phyloP scores from a whole-genome alignment of 805 yeast genomes.

The Yarrowia sp. region DNA sequence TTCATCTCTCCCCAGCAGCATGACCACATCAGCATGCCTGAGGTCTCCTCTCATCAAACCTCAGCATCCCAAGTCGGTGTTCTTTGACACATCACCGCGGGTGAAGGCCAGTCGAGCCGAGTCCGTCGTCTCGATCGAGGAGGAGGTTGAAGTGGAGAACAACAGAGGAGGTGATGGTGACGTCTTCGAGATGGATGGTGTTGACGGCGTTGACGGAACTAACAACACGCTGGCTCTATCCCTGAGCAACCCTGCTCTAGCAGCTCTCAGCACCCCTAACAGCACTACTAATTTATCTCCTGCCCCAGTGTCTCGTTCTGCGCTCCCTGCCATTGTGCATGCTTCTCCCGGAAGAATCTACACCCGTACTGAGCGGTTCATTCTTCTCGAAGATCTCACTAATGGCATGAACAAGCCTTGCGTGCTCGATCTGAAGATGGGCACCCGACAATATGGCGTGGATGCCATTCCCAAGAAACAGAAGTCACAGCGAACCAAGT shows the following conservation, averaged over 20 bases:
- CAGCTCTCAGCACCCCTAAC: constrained; percentile 20
- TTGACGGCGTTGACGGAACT: constrained; percentile 1
- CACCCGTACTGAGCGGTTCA: constrained; percentile 77
- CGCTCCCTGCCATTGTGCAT: constrained; percentile 45
- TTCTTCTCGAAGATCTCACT: constrained; percentile 88
- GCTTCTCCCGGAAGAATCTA: constrained; percentile 43
- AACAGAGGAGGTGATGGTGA: constrained; percentile 16
- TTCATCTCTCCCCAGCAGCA: constrained; percentile 18
- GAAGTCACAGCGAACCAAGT: constrained; percentile 79
- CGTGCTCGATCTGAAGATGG: constrained; percentile 95
- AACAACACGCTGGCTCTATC: constrained; percentile 6
- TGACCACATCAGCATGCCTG: constrained; percentile 10
- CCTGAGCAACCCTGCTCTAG: constrained; percentile 24
- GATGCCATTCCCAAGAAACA: constrained; percentile 79
- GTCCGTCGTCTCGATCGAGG: constrained; percentile 20
- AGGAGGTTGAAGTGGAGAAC: constrained; percentile 35
- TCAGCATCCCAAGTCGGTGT: constrained; percentile 17
- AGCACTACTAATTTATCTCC: constrained; percentile 30
- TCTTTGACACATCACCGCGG: constrained; percentile 23
- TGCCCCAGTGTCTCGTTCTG: constrained; percentile 32
- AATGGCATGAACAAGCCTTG: constrained; percentile 83
- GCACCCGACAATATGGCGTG: constrained; percentile 97
- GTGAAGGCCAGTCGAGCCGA: constrained; percentile 29
- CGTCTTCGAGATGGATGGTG: constrained; percentile 37
- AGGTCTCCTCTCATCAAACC: constrained; percentile 23